These are phyloP conservation scores for Canavalia gladiata DNA, from an alignment of 306 rosid species.

Conservation along the genomic window DNA sequence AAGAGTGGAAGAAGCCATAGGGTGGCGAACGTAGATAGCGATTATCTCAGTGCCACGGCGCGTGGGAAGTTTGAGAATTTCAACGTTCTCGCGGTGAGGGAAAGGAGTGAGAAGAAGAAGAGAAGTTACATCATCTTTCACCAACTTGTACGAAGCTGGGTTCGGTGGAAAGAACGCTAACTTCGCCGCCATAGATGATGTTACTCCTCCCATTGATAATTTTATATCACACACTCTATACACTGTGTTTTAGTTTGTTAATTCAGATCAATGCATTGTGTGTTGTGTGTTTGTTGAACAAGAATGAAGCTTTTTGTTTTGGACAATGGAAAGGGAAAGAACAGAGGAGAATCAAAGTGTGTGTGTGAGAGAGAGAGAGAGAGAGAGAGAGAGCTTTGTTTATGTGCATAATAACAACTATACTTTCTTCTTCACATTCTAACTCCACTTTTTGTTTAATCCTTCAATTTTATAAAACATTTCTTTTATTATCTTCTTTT, in stretches of 20 bases:
- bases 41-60: slow-evolving; percentile 79
- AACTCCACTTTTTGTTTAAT: too few relatives aligned
- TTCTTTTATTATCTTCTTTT: too few relatives aligned
- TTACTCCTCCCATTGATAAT: slow-evolving; percentile 78
- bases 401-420: background rate
- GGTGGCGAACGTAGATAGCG: slow-evolving; percentile 76
- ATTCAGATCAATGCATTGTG: background rate
- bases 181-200: slow-evolving; percentile 94
- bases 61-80: slow-evolving; percentile 76
- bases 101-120: slow-evolving; percentile 75
- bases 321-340: slow-evolving; percentile 11
- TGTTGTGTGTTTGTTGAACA: background rate
- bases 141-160: slow-evolving; percentile 77
- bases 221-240: background rate
- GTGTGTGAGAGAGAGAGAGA: background rate
- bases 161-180: slow-evolving; percentile 88
- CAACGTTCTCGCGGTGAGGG: slow-evolving; percentile 87
- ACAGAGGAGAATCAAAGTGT: background rate
- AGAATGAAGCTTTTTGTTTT: background rate
- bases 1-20: slow-evolving; percentile 81
- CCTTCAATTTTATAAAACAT: too few relatives aligned
- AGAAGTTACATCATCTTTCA: slow-evolving; percentile 66
- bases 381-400: background rate
- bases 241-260: background rate
- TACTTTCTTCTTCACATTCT: too few relatives aligned